phyloP scores from a whole-genome alignment of 2,329 filamentous ascomycete genomes.

The Paecilomyces dactylethromorphus region DNA sequence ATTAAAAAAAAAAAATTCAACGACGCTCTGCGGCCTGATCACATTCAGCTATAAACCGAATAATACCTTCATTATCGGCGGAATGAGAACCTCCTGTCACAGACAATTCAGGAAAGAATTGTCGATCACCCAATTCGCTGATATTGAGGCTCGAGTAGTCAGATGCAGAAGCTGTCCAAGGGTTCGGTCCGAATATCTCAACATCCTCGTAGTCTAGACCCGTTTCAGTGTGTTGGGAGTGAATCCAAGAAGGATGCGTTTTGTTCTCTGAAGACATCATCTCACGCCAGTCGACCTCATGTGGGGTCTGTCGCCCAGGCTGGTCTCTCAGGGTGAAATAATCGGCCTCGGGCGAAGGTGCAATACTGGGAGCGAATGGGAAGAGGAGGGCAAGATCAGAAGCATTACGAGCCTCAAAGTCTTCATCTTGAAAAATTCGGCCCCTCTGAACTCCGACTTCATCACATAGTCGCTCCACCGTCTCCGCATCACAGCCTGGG shows the following conservation, averaged over 20 bases:
- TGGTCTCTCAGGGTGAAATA: slow-evolving; percentile 38
- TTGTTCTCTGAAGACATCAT: slow-evolving; percentile 46
- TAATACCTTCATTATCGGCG: slow-evolving; percentile 56
- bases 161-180: slow-evolving; percentile 48
- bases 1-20: background rate
- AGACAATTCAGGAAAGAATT: slow-evolving; percentile 32
- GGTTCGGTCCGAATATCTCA: slow-evolving; percentile 43
- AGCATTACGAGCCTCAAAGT: slow-evolving; percentile 63
- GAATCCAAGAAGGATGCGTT: slow-evolving; percentile 16
- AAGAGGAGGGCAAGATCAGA: slow-evolving; percentile 72
- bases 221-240: slow-evolving; percentile 18
- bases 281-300: slow-evolving; percentile 49
- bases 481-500: slow-evolving; percentile 78
- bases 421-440: slow-evolving; percentile 68
- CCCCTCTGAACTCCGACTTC: slow-evolving; percentile 82
- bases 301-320: slow-evolving; percentile 22
- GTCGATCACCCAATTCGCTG: slow-evolving; percentile 42
- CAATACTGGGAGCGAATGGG: slow-evolving; percentile 68
- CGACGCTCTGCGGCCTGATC: background rate
- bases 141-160: slow-evolving; percentile 53
- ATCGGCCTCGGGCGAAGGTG: slow-evolving; percentile 35
- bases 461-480: slow-evolving; percentile 75
- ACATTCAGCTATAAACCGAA: slow-evolving; percentile 59
- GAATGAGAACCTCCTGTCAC: slow-evolving; percentile 27
- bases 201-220: slow-evolving; percentile 34